A percentile compares a stretch with the other conserved stretches of the same genome.
Evolutionary conservation across 495 filamentous ascomycete species (phyloP).

Genomic region (Lepidopterella palustris): DNA sequence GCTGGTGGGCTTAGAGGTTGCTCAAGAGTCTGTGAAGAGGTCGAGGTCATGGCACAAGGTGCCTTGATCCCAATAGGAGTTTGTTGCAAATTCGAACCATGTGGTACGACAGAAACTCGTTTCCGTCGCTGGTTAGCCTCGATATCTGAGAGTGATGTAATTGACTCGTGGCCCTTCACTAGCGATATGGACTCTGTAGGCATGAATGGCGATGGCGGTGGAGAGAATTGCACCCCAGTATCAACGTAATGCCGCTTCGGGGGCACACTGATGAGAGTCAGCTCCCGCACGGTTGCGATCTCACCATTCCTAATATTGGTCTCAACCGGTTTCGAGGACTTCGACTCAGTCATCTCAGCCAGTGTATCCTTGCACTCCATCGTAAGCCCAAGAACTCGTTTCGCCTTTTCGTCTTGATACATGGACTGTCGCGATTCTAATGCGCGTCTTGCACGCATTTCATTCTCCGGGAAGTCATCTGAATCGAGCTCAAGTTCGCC

Average conservation of each 20-base stretch:
- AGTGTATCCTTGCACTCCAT: constrained; percentile 19
- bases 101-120: constrained; percentile 45
- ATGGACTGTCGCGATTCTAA: constrained; percentile 31
- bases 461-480: constrained; percentile 36
- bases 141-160: constrained; percentile 47
- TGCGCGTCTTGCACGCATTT: constrained; percentile 31
- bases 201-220: constrained; percentile 64
- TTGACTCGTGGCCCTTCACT: constrained; percentile 6
- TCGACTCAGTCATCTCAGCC: constrained; percentile 5
- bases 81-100: constrained; percentile 31
- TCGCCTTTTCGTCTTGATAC: constrained; percentile 38
- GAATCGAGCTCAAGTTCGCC: constrained; percentile 36
- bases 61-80: not conserved
- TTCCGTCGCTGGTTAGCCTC: constrained; percentile 69
- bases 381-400: constrained; percentile 35
- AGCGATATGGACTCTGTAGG: constrained; percentile 7
- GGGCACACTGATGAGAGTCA: constrained; percentile 1
- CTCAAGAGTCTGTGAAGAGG: constrained; percentile 63
- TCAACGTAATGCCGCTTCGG: constrained; percentile 51
- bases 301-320: constrained; percentile 4
- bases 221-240: constrained; percentile 73
- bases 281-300: constrained; percentile 4
- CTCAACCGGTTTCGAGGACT: constrained; percentile 8
- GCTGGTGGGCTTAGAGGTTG: constrained; percentile 62
- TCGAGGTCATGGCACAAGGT: constrained; percentile 56